Evolutionary conservation across 2,329 filamentous ascomycete genomes (phyloP), one percentile per base, ranked within the genome.

Genomic region (Dendrostoma leiphaemia): DNA sequence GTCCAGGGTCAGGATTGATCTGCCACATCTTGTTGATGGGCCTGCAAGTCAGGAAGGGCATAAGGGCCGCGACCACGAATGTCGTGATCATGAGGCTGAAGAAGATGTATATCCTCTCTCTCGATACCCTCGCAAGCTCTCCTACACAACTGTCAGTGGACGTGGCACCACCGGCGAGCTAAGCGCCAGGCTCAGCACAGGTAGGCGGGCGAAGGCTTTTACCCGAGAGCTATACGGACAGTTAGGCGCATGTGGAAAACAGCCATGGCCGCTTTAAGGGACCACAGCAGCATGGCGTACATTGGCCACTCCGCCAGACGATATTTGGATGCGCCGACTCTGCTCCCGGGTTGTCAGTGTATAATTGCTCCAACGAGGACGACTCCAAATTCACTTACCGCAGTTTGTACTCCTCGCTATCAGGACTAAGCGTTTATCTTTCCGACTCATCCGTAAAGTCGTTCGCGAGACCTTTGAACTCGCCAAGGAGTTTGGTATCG

Each of bases 191-290:
- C n/a, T n/a, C n/a, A n/a, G n/a, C n/a, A n/a, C n/a, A n/a, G n/a
- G n/a, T n/a, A n/a, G n/a, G n/a, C n/a, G n/a, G n/a, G n/a, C n/a
- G n/a, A n/a, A n/a, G n/a, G n/a, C n/a, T n/a, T n/a, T n/a, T n/a
- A n/a, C n/a, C n/a, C n/a, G n/a, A n/a, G n/a, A n/a, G n/a, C n/a
- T n/a, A n/a, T n/a, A n/a, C n/a, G n/a, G n/a, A n/a, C n/a, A n/a
- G n/a, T 80, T 29, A 83, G 68, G 53, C 79, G 69, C 26, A 74
- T 71, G 63, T 83, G 83, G 63, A 82, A 83, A 38, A 80, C 67
- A 8, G 76, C 69, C 70, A 83, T 75, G 54, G 78, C 80, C 1
- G 74, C 64, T 65, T 84, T 83, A 51, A 84, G 64, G 29, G 74
- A 65, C 74, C 76, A 81, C 43, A 83, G 64, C 26, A 83, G 64